These are phyloP conservation scores for Thelephora terrestris DNA, from an alignment of 1,284 basidiomycete species.

Conservation along the genomic window DNA sequence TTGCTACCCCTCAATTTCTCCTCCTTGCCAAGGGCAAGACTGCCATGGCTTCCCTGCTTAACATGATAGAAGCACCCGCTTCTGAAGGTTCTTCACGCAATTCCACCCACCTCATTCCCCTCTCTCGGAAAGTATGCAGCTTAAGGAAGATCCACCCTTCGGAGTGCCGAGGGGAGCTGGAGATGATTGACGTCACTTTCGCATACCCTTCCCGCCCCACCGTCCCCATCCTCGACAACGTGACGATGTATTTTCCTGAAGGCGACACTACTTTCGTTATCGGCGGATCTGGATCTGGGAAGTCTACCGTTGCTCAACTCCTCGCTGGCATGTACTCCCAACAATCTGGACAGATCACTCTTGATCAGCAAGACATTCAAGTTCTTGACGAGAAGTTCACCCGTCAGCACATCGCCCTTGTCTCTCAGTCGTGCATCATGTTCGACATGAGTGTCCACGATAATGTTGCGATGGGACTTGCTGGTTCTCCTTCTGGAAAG, in stretches of 20 bases:
- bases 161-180: conserved; percentile 67
- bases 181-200: conserved; percentile 70
- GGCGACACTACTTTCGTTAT: conserved; percentile 89
- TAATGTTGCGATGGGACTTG: conserved; percentile 78
- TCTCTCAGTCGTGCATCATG: conserved; percentile 72
- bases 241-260: conserved; percentile 72
- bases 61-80: conserved; percentile 40
- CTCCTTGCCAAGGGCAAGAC: conserved; percentile 80
- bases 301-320: conserved; percentile 84
- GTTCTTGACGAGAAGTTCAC: conserved; percentile 75
- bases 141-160: conserved; percentile 52
- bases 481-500: conserved; percentile 35
- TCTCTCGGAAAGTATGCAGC: conserved; percentile 19
- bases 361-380: conserved; percentile 77
- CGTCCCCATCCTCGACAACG: conserved; percentile 48
- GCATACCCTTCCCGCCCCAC: conserved; percentile 79
- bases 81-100: conserved; percentile 8
- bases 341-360: conserved; percentile 48
- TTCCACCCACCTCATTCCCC: conserved; percentile 18
- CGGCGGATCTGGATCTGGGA: conserved; percentile 85
- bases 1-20: conserved; percentile 75
- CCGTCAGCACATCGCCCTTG: conserved; percentile 62
- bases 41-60: conserved; percentile 65
- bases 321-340: conserved; percentile 74
- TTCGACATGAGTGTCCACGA: conserved; percentile 81